These are phyloP conservation scores for Penicillium pancosmium DNA, from an alignment of 495 filamentous ascomycete species.

Conservation along the genomic window DNA sequence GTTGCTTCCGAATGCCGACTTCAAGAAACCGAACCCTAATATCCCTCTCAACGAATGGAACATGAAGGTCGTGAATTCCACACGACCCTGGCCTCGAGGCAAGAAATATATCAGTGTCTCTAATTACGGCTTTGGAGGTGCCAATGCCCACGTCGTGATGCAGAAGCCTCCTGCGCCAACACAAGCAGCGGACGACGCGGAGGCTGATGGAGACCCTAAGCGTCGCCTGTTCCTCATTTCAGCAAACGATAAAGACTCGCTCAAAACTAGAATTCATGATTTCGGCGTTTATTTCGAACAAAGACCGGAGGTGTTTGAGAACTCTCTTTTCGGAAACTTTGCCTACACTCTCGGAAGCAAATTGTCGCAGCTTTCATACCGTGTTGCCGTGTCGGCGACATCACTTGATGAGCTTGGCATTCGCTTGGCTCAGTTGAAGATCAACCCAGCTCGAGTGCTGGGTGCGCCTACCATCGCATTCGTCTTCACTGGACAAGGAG, in stretches of 20 bases:
- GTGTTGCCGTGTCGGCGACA: conserved; percentile 27
- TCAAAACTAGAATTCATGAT: conserved; percentile 27
- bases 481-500: conserved; percentile 48
- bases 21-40: conserved; percentile 37
- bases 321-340: conserved; percentile 31
- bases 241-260: conserved; percentile 34
- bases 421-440: conserved; percentile 28
- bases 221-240: conserved; percentile 33
- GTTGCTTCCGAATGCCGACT: conserved; percentile 41
- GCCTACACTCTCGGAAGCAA: conserved; percentile 33
- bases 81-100: conserved; percentile 31
- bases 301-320: conserved; percentile 36
- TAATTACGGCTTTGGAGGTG: conserved; percentile 66
- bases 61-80: conserved; percentile 26
- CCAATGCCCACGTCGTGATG: conserved; percentile 62
- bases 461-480: conserved; percentile 26
- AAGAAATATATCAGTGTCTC: conserved; percentile 51
- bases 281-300: conserved; percentile 37
- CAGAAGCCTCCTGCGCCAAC: conserved; percentile 22
- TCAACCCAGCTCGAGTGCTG: conserved; percentile 23
- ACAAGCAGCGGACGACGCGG: conserved; percentile 13
- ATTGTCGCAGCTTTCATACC: conserved; percentile 31
- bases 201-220: conserved; percentile 25
- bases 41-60: conserved; percentile 33
- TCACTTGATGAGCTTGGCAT: conserved; percentile 30